Percentiles rank a stretch among this genome's conserved stretches.
phyloP scores from a whole-genome alignment of 2,329 filamentous ascomycete species.

The Fusarium subglutinans region DNA sequence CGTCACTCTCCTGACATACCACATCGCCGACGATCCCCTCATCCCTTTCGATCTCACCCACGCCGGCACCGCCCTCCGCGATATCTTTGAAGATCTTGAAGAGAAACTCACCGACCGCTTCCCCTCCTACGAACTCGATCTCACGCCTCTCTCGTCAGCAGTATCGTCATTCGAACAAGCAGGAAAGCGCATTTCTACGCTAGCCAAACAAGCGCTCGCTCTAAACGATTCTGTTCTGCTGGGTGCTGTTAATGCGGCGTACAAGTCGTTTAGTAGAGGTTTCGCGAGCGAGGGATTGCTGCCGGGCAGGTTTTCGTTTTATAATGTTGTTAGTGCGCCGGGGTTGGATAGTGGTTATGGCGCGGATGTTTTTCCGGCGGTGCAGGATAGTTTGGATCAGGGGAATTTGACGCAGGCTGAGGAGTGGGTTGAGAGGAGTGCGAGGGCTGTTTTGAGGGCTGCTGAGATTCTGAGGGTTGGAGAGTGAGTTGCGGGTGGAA shows the following conservation, averaged over 20 bases:
- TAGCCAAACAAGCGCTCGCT: constrained; percentile 2
- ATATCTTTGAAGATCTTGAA: constrained; percentile 24
- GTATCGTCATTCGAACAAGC: constrained; percentile 4
- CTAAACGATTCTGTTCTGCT: constrained; percentile 10
- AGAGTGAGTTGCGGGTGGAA: not conserved
- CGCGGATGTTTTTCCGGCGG: constrained; percentile 32
- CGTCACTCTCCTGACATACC: constrained; percentile 19
- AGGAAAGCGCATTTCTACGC: not conserved
- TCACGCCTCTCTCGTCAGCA: constrained; percentile 5
- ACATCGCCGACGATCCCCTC: constrained; percentile 26
- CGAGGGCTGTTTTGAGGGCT: constrained; percentile 24
- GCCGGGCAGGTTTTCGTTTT: constrained; percentile 19
- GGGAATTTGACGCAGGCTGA: constrained; percentile 27
- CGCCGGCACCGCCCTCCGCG: constrained; percentile 10
- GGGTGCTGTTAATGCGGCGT: constrained; percentile 5
- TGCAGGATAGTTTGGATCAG: constrained; percentile 32
- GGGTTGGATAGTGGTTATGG: constrained; percentile 28
- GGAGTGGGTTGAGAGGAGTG: constrained; percentile 34
- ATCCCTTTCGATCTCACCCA: constrained; percentile 24
- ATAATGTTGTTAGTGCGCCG: constrained; percentile 28
- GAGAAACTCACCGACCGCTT: constrained; percentile 17
- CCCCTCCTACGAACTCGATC: not conserved
- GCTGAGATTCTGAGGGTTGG: constrained; percentile 20
- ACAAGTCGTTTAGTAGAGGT: constrained; percentile 12
- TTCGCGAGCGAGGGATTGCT: constrained; percentile 25